Conservation (phyloP, 2,329 filamentous ascomycete genomes). For the Fusarium penzigii region DNA sequence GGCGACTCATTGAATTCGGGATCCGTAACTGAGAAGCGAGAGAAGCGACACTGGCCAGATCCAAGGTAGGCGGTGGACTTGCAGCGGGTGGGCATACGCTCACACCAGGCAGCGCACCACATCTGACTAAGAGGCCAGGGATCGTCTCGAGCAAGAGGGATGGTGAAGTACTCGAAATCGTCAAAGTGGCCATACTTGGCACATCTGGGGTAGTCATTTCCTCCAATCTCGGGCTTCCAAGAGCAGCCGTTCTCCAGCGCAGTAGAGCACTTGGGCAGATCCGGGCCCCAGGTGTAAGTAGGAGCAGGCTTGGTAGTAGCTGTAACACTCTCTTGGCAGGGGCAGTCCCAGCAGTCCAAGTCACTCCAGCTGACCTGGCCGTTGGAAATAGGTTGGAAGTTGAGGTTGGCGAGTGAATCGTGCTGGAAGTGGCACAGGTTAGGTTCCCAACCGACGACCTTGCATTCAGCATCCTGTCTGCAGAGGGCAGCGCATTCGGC, state of each 20-base stretch:
- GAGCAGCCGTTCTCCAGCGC: neutral
- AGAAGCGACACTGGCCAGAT: neutral
- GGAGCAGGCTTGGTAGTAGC: neutral
- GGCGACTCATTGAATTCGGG: neutral
- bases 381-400: neutral
- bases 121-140: neutral
- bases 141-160: neutral
- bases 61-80: neutral
- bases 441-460: neutral
- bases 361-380: neutral
- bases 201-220: neutral
- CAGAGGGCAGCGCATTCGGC: constrained; percentile 1
- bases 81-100: neutral
- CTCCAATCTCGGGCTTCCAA: neutral
- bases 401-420: neutral
- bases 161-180: neutral
- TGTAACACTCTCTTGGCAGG: neutral
- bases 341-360: constrained; percentile 1
- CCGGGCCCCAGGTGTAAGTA: neutral
- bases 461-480: neutral
- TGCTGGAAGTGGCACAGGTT: neutral
- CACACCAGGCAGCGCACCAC: neutral
- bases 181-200: constrained; percentile 1
- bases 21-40: neutral
- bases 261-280: neutral